phyloP scores from a whole-genome alignment of 441 rosid species.

The Brassica hybrid region DNA sequence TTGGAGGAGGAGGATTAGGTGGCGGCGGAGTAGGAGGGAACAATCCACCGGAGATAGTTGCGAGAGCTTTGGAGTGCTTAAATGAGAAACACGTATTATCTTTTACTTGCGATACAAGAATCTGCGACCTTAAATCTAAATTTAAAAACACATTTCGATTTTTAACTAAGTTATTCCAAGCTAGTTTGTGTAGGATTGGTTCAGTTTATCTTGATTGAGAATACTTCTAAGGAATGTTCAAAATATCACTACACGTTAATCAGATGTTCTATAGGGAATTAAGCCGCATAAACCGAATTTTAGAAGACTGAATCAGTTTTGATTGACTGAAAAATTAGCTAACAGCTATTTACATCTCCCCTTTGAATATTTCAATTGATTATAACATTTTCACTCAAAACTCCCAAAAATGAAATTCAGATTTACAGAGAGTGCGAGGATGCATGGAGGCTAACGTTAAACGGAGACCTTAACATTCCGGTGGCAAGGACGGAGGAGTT shows the following conservation, averaged over 20 bases:
- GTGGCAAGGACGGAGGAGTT: conserved; percentile 47
- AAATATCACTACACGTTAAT: background rate
- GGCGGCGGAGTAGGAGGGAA: conserved; percentile 30
- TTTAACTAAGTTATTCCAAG: background rate
- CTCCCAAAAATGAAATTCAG: conserved; percentile 42
- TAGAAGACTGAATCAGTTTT: too few species aligned
- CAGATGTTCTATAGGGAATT: background rate
- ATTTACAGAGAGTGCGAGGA: conserved; percentile 72
- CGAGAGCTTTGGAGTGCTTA: conserved; percentile 78
- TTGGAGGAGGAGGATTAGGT: conserved; percentile 31
- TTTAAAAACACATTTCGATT: background rate
- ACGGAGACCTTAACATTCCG: conserved; percentile 66
- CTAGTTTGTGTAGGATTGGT: background rate
- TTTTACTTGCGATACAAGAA: conserved; percentile 24
- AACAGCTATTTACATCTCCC: background rate
- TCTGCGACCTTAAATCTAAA: background rate
- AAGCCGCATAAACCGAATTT: too few species aligned
- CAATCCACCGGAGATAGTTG: conserved; percentile 59
- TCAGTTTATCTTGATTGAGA: background rate
- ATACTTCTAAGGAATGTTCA: background rate
- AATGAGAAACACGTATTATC: conserved; percentile 60
- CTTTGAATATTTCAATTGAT: background rate
- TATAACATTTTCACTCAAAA: background rate
- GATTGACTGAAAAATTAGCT: background rate
- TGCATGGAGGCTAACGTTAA: conserved; percentile 63